Evolutionary conservation across 306 rosid species (phyloP).

Genomic region (Quercus aquifolioides): DNA sequence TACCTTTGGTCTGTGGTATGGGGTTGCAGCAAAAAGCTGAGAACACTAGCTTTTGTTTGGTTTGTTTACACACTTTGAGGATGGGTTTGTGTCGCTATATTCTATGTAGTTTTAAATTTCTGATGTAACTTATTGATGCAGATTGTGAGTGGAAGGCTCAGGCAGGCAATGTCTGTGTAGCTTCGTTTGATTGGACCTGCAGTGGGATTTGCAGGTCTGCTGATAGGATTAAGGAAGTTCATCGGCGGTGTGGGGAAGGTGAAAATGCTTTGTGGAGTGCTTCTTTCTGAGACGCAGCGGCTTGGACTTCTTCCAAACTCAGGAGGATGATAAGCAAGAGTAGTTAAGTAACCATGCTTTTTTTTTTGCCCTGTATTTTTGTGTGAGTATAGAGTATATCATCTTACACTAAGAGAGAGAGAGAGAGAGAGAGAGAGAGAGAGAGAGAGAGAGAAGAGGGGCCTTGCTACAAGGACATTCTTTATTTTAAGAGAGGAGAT

Average conservation of each 20-base stretch:
- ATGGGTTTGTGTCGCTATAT: neutral
- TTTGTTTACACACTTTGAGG: constrained; percentile 3
- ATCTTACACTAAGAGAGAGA: constrained; percentile 28
- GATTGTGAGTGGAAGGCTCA: constrained; percentile 99
- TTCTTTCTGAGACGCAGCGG: constrained; percentile 49
- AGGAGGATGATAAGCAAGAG: constrained; percentile 43
- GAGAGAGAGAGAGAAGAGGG: constrained; percentile 5
- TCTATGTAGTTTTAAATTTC: constrained; percentile 5
- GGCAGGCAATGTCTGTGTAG: constrained; percentile 97
- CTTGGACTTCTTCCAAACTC: constrained; percentile 62
- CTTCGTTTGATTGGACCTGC: constrained; percentile 97
- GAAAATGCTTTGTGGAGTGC: constrained; percentile 91
- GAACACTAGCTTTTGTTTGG: neutral
- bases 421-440: no score
- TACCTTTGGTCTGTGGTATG: neutral
- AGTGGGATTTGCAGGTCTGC: constrained; percentile 97
- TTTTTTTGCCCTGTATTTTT: constrained; percentile 26
- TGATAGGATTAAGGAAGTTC: constrained; percentile 93
- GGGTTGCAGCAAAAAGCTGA: neutral
- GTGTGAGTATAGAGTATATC: constrained; percentile 38
- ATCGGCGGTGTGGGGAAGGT: constrained; percentile 92
- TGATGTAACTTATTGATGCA: constrained; percentile 36
- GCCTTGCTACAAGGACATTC: constrained; percentile 55
- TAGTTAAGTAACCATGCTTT: constrained; percentile 18
- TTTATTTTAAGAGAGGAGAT: constrained; percentile 63